Evolutionary conservation across 805 yeast species (phyloP).

Genomic region (Candida morakotiae): DNA sequence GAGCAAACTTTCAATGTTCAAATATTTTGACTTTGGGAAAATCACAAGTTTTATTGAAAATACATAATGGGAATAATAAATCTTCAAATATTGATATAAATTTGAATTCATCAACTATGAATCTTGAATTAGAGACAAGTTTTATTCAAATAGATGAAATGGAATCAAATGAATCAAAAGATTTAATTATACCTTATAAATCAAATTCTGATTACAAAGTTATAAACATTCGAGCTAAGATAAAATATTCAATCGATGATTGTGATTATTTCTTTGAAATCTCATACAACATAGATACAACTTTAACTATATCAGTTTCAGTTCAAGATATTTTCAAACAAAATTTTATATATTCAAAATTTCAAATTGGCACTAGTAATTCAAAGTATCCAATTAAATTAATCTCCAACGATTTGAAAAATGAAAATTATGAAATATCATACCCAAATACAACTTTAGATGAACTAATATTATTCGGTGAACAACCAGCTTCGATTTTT

Average conservation of each 20-base stretch:
- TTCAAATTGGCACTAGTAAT: constrained; percentile 60
- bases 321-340: constrained; percentile 75
- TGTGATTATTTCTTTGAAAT: constrained; percentile 18
- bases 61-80: constrained; percentile 26
- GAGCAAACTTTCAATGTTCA: constrained; percentile 25
- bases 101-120: constrained; percentile 14
- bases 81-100: constrained; percentile 23
- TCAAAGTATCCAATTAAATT: constrained; percentile 51
- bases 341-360: constrained; percentile 56
- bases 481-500: constrained; percentile 65
- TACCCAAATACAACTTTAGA: constrained; percentile 16
- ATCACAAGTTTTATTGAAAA: constrained; percentile 19
- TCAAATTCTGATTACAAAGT: constrained; percentile 25
- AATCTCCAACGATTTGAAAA: constrained; percentile 34
- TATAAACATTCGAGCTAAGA: constrained; percentile 16
- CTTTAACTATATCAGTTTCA: constrained; percentile 63
- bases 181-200: constrained; percentile 28
- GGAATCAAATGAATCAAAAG: constrained; percentile 12
- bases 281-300: constrained; percentile 43
- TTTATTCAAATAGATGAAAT: constrained; percentile 5
- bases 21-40: constrained; percentile 22
- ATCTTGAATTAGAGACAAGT: constrained; percentile 12
- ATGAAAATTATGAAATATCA: constrained; percentile 20
- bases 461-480: constrained; percentile 53
- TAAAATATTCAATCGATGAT: constrained; percentile 18